These are phyloP conservation scores for Trametes pubescens DNA, from an alignment of 1,284 basidiomycete species.

Conservation along the genomic window DNA sequence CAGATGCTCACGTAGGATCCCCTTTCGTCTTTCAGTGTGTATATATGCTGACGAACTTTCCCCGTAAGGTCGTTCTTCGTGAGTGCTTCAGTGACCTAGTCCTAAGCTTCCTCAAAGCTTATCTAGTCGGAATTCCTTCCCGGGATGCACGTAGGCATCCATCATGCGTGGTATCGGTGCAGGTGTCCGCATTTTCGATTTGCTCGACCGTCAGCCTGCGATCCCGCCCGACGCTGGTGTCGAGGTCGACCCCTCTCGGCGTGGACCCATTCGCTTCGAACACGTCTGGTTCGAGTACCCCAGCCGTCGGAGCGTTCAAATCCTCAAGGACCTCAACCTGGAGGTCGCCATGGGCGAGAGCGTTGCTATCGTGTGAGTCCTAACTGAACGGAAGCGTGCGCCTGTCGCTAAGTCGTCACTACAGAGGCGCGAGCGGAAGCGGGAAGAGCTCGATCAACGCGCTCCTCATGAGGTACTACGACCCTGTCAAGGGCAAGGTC, in stretches of 20 bases:
- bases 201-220: slow-evolving; percentile 82
- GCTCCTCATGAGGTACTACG: slow-evolving; percentile 92
- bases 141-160: slow-evolving; percentile 59
- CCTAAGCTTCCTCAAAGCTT: not conserved
- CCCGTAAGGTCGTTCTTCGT: slow-evolving; percentile 50
- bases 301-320: slow-evolving; percentile 77
- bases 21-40: not conserved
- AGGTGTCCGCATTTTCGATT: slow-evolving; percentile 91
- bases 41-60: slow-evolving; percentile 9
- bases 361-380: slow-evolving; percentile 88
- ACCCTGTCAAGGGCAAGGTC: slow-evolving; percentile 84
- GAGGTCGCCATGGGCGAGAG: slow-evolving; percentile 85
- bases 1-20: slow-evolving; percentile 78
- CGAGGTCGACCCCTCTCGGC: slow-evolving; percentile 58
- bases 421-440: slow-evolving; percentile 87
- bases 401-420: not conserved
- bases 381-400: slow-evolving; percentile 14
- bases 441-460: slow-evolving; percentile 94
- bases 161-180: slow-evolving; percentile 95
- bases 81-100: slow-evolving; percentile 30
- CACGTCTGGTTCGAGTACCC: slow-evolving; percentile 89
- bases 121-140: not conserved
- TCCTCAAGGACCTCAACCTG: slow-evolving; percentile 83
- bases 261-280: slow-evolving; percentile 81
- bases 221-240: slow-evolving; percentile 74